Evolutionary conservation across 2,329 filamentous ascomycete species (phyloP), one percentile per base, ranked within the genome.

Genomic region (Cladosporium sp.): DNA sequence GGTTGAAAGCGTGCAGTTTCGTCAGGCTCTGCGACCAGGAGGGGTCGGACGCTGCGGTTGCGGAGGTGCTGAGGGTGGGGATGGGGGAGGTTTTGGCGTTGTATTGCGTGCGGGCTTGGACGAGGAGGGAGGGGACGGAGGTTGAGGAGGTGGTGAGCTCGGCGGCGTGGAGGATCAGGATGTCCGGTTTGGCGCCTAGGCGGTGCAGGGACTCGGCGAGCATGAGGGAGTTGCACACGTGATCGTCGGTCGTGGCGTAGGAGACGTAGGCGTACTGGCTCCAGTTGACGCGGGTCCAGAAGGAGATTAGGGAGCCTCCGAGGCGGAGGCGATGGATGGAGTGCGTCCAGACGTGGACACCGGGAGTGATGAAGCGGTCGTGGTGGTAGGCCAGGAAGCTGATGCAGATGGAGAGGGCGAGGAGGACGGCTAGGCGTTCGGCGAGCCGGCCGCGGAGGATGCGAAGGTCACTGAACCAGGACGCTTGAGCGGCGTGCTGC

Each of bases 1-100:
- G 80, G 52, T 83, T 83, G 62, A 87, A 88, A 2, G 83, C 82
- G 17, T 85, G 74, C 29, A 87, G 76, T 63, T 89, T 88, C 18
- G 83, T 84, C 58, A 82, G 83, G 2, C 79, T 82, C 34, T 80
- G 78, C 47, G 80, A 77, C 82, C 82, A 86, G 1, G 80, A 81
- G 19, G 32, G 19, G 19, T 56, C 42, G 54, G 22, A n/a, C n/a
- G n/a, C n/a, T n/a, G n/a, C 54, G 47, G 54, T 32, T n/a, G 18
- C 4, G 30, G 44, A 19, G 18, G 51, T 5, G 17, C 37, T 40
- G 24, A 54, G 17, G 17, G 76, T 65, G 47, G 70, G 61, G 36
- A 78, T 7, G 32, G 32, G 32, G 7, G n/a, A 11, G 32, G 32
- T 18, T 11, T 3, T 11, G 13, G 32, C 32, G 11, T 17, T 17